These are phyloP conservation scores for Hanseniaspora clermontiae DNA, from an alignment of 805 yeast species.

Conservation along the genomic window DNA sequence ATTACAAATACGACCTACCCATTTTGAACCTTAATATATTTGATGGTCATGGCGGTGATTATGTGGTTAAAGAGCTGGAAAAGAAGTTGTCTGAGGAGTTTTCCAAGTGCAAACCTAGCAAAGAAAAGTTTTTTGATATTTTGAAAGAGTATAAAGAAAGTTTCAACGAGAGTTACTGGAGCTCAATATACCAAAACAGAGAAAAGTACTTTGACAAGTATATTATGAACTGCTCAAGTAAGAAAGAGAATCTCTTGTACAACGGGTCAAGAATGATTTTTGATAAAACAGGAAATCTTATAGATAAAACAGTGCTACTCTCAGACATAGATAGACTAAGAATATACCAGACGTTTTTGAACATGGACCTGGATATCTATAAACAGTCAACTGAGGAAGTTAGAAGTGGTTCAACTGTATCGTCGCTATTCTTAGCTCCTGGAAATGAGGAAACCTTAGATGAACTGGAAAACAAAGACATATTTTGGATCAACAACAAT, in stretches of 20 bases:
- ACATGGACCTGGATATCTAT: constrained; percentile 25
- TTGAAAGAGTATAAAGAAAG: constrained; percentile 36
- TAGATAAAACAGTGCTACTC: constrained; percentile 27
- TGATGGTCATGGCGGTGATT: constrained; percentile 91
- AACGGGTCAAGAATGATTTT: constrained; percentile 28
- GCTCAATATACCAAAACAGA: constrained; percentile 48
- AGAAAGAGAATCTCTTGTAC: constrained; percentile 26
- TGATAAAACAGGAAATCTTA: constrained; percentile 28
- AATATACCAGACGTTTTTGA: constrained; percentile 22
- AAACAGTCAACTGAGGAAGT: constrained; percentile 22
- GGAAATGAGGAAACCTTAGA: constrained; percentile 17
- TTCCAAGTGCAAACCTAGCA: constrained; percentile 31
- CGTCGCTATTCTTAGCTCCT: constrained; percentile 41
- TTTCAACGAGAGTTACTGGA: constrained; percentile 55
- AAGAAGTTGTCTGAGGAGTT: constrained; percentile 40
- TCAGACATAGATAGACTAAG: constrained; percentile 25
- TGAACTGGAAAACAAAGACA: constrained; percentile 24
- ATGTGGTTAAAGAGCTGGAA: constrained; percentile 52
- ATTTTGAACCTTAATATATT: constrained; percentile 65
- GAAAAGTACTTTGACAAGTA: constrained; percentile 27
- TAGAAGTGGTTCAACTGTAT: constrained; percentile 59
- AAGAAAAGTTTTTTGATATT: constrained; percentile 33
- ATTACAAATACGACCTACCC: constrained; percentile 14
- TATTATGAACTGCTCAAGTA: constrained; percentile 26
- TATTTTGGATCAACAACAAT: constrained; percentile 43